Evolutionary conservation across 1,284 basidiomycete genomes (phyloP), one percentile per base, ranked within the genome.

Genomic region (Microbotryum lychnidis-dioicae): DNA sequence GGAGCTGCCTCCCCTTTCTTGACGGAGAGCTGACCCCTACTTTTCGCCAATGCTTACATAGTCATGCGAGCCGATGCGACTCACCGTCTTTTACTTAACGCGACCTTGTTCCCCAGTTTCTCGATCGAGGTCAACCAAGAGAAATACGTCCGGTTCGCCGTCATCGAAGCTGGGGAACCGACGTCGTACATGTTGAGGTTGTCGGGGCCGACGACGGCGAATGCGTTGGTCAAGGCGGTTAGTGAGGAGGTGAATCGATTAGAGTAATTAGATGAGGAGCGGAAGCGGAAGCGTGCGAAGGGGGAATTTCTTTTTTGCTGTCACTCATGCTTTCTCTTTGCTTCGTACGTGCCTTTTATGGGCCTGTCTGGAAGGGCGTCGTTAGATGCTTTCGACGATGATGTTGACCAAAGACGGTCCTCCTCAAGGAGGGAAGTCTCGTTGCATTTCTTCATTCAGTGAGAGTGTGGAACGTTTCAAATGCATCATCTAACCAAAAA

Each of bases 1-100:
- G 31, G 31, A 31, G 9, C 31, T 31, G 31, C 7, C 31, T 7
- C 31, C 7, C 7, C 9, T 31, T 31, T 31, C 8, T 31, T 10
- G 1, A 31, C 31, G 31, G 8, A 31, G 7, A 52, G 42, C 44
- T 55, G 8, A 45, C 29, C 21, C 10, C 14, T 2, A 14, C 14
- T 4, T 46, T 44, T 14, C 27, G 31, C 7, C 31, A 31, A 31
- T 31, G 7, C 8, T 31, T 8, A 31, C 16, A 37, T 51, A 70
- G 70, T 72, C 42, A 72, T 72, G 71, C 65, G 71, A 31, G 67
- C 70, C 21, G 71, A 71, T 44, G 70, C 69, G 4, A 70, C 70
- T 10, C 71, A 71, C 50, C 66, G 71, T 21, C 57, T 72, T 2
- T 58, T 72, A 23, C 67, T 72, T 50, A 72, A 72, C 55, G 64